Evolutionary conservation across 768 basidiomycete species (phyloP), one percentile per base, ranked within the genome.

Genomic region (Gautieria morchelliformis): DNA sequence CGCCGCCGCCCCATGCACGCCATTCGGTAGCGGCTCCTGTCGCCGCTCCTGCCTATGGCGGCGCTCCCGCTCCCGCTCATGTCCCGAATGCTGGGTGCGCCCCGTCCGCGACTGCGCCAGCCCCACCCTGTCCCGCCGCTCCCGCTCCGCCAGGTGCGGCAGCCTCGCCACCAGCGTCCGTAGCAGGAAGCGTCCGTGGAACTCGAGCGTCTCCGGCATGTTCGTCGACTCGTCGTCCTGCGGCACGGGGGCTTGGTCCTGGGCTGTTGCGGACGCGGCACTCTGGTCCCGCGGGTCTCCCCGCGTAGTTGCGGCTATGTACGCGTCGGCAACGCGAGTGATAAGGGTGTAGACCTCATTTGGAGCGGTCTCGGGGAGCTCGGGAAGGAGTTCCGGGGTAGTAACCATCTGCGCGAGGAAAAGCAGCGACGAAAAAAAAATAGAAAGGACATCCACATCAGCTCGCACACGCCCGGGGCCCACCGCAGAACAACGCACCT

Each of bases 161-260:
- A n/a, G n/a, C 62, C 80, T 77, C 37, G 75, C 76, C 40, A 91
- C 75, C 47, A 92, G 75, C 57, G 77, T 81, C 64, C 81, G n/a
- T n/a, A n/a, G 80, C 40, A 93, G 71, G 71, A 93, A 93, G 52
- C 89, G 84, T 41, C 86, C 81, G 63, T 92, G 89, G 60, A 84
- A 83, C 35, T 82, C 81, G n/a, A 84, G 84, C 17, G 82, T 79
- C 42, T 80, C 81, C 27, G 30, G 41, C 32, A 30, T 37, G n/a
- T 10, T 30, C 15, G 56, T 39, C 10, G 86, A n/a, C n/a, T n/a
- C n/a, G n/a, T n/a, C n/a, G n/a, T n/a, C n/a, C n/a, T n/a, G n/a
- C n/a, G n/a, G n/a, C n/a, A n/a, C n/a, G n/a, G n/a, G n/a, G n/a
- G n/a, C n/a, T n/a, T n/a, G n/a, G n/a, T n/a, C n/a, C n/a, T n/a